Base-by-base conservation (phyloP, 768 basidiomycete species). In the Boletus fagicola region DNA sequence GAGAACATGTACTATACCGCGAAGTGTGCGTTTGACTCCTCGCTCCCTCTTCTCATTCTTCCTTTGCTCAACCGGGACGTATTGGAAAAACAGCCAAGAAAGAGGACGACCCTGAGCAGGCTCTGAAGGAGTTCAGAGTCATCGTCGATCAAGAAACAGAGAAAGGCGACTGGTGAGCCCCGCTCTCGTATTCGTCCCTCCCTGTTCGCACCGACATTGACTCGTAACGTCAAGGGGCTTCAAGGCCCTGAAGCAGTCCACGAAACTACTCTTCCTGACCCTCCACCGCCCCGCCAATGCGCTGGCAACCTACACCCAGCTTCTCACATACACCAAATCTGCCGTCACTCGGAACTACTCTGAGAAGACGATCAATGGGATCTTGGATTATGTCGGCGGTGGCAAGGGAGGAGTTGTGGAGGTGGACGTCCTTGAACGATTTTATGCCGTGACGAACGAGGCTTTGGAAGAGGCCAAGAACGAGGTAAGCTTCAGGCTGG, bases 1-100 rank as follows among this genome's bases (percentile, higher is more conserved):
- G 97, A 99, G 77, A 99, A 99, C 69, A 85, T 94, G 83, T 99
- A 99, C 76, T 98, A 98, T 72, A 90, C 87, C 49, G 97, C 97
- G 12, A 99, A 99, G 74, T 87, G 96, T 98, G 62, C 51, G 87
- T 73, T 39, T 16, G 10, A 11, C 11, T 42, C 54, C 26, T 58
- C 42, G 5, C 43, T 49, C 7, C n/a, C 49, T 51, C 46, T 30
- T 42, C 18, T 48, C 31, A 5, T 45, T 5, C 8, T 1, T 36
- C 31, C 20, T 11, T 42, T 35, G 43, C 39, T 57, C 47, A 49
- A 12, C 49, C 13, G 9, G 30, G 36, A 13, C 31, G 1, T 36
- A 28, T 43, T 31, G 11, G 11, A 52, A 39, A 38, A 56, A 58
- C 63, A 95, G 94, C 88, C 30, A 87, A 92, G 75, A 97, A 96